These are phyloP conservation scores for Euphorbia celastroides DNA, from an alignment of 441 rosid genomes.

Conservation along the genomic window DNA sequence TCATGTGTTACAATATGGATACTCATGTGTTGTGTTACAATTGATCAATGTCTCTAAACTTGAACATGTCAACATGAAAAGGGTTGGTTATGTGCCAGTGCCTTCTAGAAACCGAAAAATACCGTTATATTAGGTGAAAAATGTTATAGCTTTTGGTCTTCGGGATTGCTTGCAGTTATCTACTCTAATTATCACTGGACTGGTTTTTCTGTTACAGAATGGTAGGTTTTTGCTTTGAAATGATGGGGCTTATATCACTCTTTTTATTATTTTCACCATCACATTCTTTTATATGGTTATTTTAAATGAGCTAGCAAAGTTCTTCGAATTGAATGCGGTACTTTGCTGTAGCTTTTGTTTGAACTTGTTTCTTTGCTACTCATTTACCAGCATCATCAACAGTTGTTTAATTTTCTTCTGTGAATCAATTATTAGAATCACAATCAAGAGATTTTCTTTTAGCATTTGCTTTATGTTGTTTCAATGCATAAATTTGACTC, in stretches of 20 bases:
- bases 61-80: background rate
- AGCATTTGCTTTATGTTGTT: background rate
- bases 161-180: background rate
- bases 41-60: background rate
- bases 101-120: background rate
- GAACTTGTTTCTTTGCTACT: too few relatives aligned
- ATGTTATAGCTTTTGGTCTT: background rate
- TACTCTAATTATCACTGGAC: background rate
- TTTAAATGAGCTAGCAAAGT: too few relatives aligned
- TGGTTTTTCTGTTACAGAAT: background rate
- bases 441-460: background rate
- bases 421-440: background rate
- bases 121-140: too few relatives aligned
- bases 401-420: too few relatives aligned
- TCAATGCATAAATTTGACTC: background rate
- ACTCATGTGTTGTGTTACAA: too few relatives aligned
- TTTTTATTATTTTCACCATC: too few relatives aligned
- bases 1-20: background rate
- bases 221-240: background rate
- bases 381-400: too few relatives aligned
- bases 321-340: too few relatives aligned
- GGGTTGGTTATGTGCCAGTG: background rate
- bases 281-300: too few relatives aligned
- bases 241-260: background rate
- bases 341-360: too few relatives aligned